These are phyloP conservation scores for Colletotrichum horii DNA, from an alignment of 2,329 filamentous ascomycete genomes.

Conservation along the genomic window DNA sequence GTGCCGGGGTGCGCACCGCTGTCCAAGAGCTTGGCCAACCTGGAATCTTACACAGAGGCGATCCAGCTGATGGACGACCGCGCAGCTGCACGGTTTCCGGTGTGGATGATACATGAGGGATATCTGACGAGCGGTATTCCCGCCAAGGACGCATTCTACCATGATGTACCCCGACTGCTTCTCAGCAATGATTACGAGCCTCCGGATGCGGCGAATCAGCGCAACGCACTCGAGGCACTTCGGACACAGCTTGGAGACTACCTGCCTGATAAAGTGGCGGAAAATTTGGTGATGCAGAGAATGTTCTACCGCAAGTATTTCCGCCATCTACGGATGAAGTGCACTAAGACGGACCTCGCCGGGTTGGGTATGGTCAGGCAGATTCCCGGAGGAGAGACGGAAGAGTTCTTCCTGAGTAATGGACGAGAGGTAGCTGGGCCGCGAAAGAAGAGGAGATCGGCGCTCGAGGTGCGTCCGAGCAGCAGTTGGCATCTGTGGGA, in stretches of 20 bases:
- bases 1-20: constrained; percentile 16
- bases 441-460: constrained; percentile 1
- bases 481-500: constrained; percentile 19
- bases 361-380: constrained; percentile 20
- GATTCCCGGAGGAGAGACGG: constrained; percentile 5
- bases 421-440: constrained; percentile 10
- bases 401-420: constrained; percentile 19
- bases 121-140: constrained; percentile 16
- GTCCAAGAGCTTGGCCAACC: constrained; percentile 10
- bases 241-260: constrained; percentile 7
- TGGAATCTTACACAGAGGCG: constrained; percentile 18
- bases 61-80: constrained; percentile 22
- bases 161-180: constrained; percentile 7
- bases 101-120: constrained; percentile 23
- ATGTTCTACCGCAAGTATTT: constrained; percentile 23
- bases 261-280: neutral
- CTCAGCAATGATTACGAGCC: constrained; percentile 18
- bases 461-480: constrained; percentile 10
- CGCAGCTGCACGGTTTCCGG: constrained; percentile 14
- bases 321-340: constrained; percentile 19
- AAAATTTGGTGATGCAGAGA: constrained; percentile 16
- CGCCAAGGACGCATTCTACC: constrained; percentile 15
- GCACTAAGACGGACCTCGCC: constrained; percentile 19
- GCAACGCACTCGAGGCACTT: constrained; percentile 3
- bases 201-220: constrained; percentile 12